Percentiles rank a stretch among this genome's conserved stretches.
Conservation (phyloP, 2,329 filamentous ascomycete species). For the Hortaea werneckii region DNA sequence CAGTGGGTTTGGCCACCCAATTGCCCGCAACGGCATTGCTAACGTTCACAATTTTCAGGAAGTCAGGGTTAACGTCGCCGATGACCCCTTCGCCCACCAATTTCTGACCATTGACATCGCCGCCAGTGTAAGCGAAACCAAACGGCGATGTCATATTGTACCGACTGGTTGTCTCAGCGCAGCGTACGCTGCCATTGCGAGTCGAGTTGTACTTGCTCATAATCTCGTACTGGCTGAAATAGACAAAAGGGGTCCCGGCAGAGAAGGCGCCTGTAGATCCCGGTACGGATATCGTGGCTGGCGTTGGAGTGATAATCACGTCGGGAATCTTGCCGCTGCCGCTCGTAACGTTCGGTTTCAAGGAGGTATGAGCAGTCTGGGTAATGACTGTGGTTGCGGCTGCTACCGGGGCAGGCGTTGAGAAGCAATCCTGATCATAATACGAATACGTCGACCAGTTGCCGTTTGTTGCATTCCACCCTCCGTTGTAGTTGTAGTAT, state of each 20-base stretch:
- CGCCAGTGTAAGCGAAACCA: slow-evolving; percentile 28
- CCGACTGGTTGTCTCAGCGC: slow-evolving; percentile 24
- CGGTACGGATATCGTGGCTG: slow-evolving; percentile 17
- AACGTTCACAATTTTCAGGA: slow-evolving; percentile 23
- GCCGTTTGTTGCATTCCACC: slow-evolving; percentile 10
- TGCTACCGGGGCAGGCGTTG: slow-evolving; percentile 20
- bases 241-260: slow-evolving; percentile 31
- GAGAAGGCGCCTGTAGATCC: slow-evolving; percentile 13
- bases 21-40: slow-evolving; percentile 21
- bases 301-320: slow-evolving; percentile 19
- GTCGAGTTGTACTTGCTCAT: slow-evolving; percentile 21
- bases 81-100: slow-evolving; percentile 19
- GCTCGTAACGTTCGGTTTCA: slow-evolving; percentile 15
- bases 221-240: slow-evolving; percentile 36
- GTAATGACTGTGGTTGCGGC: slow-evolving; percentile 22
- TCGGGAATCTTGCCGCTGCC: slow-evolving; percentile 20
- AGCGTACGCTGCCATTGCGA: slow-evolving; percentile 20
- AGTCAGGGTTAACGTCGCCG: slow-evolving; percentile 22
- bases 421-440: slow-evolving; percentile 9
- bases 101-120: slow-evolving; percentile 21
- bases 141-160: slow-evolving; percentile 26
- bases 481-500: slow-evolving; percentile 3
- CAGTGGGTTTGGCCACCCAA: slow-evolving; percentile 31
- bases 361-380: slow-evolving; percentile 18
- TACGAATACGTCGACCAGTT: slow-evolving; percentile 11